Percentiles rank a stretch among this genome's conserved stretches.
Conservation (phyloP, 192 early-diverging fungal genomes). For the Coemansia javaensis region DNA sequence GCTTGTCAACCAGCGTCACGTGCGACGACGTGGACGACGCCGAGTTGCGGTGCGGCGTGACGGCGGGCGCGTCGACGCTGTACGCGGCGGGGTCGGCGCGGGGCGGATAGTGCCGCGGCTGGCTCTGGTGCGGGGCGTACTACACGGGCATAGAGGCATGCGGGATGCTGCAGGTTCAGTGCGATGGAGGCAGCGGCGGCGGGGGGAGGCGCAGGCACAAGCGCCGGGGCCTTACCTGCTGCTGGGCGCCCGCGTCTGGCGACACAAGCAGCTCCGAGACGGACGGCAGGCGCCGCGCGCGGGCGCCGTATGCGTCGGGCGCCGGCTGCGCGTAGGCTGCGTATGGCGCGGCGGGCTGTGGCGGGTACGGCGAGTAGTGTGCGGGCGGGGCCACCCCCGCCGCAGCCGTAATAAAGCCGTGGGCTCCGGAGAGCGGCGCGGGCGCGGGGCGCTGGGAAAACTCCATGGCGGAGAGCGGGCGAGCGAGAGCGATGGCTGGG, state of each 20-base stretch:
- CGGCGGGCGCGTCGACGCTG: slow-evolving; percentile 29
- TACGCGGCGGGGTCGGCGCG: slow-evolving; percentile 11
- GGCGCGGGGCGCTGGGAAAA: slow-evolving; percentile 49
- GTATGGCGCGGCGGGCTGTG: too few relatives aligned
- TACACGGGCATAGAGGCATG: too few relatives aligned
- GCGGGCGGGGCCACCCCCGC: slow-evolving; percentile 10
- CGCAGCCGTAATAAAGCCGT: slow-evolving; percentile 21
- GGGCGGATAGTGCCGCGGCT: slow-evolving; percentile 8
- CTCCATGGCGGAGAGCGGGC: slow-evolving; percentile 41
- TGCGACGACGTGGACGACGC: slow-evolving; percentile 46
- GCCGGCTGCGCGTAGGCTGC: slow-evolving; percentile 8
- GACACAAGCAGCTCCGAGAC: slow-evolving; percentile 39
- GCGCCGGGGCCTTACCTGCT: slow-evolving; percentile 19
- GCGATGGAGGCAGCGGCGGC: too few relatives aligned
- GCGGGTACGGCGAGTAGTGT: slow-evolving; percentile 10
- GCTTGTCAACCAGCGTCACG: slow-evolving; percentile 27
- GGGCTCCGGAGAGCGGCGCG: slow-evolving; percentile 13
- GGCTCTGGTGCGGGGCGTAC: too few relatives aligned
- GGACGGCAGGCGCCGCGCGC: slow-evolving; percentile 36
- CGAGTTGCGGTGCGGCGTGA: slow-evolving; percentile 34
- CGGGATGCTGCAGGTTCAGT: too few relatives aligned
- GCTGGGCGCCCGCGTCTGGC: slow-evolving; percentile 8
- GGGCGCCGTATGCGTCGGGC: slow-evolving; percentile 11
- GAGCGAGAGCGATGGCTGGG: too few relatives aligned
- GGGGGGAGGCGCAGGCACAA: background rate